A percentile compares a stretch with the other conserved stretches of the same genome.
These are phyloP conservation scores for Canavalia gladiata DNA, from an alignment of 306 rosid species.

Conservation along the genomic window DNA sequence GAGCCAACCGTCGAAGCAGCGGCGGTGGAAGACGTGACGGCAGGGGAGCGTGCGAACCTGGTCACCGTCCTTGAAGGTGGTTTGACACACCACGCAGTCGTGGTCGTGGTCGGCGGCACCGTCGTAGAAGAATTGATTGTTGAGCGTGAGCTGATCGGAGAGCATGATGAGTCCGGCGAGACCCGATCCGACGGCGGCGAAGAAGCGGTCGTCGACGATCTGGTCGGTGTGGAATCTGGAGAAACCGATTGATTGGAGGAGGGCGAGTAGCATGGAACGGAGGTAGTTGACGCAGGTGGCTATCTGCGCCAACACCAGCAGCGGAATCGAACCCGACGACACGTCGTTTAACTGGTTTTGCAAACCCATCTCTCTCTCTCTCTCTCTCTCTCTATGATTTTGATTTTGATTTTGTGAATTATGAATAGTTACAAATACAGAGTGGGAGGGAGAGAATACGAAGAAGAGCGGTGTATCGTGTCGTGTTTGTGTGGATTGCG, in stretches of 20 bases:
- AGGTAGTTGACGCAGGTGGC: conserved; percentile 70
- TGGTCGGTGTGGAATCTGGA: conserved; percentile 47
- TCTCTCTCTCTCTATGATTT: background rate
- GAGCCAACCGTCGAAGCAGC: conserved; percentile 89
- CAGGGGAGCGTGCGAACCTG: conserved; percentile 78
- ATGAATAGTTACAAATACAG: background rate
- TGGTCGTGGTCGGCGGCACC: conserved; percentile 12
- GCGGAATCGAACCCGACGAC: conserved; percentile 85
- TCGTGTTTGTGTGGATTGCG: conserved; percentile 26
- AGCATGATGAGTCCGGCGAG: conserved; percentile 69
- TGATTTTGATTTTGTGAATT: background rate
- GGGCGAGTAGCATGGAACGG: conserved; percentile 58
- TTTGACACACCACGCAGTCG: conserved; percentile 75
- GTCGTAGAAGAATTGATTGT: conserved; percentile 54
- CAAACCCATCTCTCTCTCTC: conserved; percentile 59
- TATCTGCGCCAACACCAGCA: conserved; percentile 65
- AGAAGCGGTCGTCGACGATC: conserved; percentile 55
- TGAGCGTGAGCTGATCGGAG: conserved; percentile 79
- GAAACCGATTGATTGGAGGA: conserved; percentile 63
- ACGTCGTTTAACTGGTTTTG: conserved; percentile 83
- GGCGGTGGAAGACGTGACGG: conserved; percentile 82
- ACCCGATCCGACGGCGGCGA: conserved; percentile 70
- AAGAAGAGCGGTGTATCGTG: conserved; percentile 5
- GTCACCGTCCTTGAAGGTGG: conserved; percentile 62
- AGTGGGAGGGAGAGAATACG: background rate